Evolutionary conservation across 257 asterid species (phyloP), one percentile per base, ranked within the genome.

Genomic region (Apocynum venetum): DNA sequence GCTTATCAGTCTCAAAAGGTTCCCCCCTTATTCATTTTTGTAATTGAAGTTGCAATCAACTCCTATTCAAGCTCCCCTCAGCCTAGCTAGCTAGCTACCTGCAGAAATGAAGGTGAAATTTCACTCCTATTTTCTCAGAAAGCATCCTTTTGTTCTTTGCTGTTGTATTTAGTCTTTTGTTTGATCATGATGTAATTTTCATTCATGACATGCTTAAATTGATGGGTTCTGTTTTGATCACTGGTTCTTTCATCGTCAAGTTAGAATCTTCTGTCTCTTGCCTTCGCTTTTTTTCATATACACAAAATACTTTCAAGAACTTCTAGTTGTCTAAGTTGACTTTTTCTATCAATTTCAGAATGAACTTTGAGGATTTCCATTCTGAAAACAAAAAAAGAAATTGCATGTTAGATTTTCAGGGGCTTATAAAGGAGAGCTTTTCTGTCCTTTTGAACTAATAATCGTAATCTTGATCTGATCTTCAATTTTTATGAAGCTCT

Each of bases 61-160:
- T n/a, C 77, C 49, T 1, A 41, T 73, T 78, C 77, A 77, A 72
- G 56, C 17, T 48, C 66, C 13, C 47, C 60, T 53, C 70, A 36
- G 9, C 56, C 44, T 31, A 10, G 10, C 72, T 60, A 15, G 17
- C 60, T 10, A 4, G 40, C 69, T 43, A 6, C 52, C 20, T 14
- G 4, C 6, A 0, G 20, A 36, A 40, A 78, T 78, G 81, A 78
- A 72, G 82, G 82, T 78, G 64, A 65, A 78, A 41, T 78, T 78
- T 72, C 77, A 65, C 11, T 49, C 68, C 48, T 71, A 68, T 19
- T 72, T 72, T 72, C 82, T 64, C 25, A 31, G 46, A 11, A 76
- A 76, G 12, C 6, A 48, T 49, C 66, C 10, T 25, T n/a, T n/a
- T 69, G 38, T 68, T 44, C 17, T 67, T 68, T 68, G 31, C 36